Base-by-base conservation (phyloP, 2,329 filamentous ascomycete genomes). In the Ilyonectria mors-panacis region DNA sequence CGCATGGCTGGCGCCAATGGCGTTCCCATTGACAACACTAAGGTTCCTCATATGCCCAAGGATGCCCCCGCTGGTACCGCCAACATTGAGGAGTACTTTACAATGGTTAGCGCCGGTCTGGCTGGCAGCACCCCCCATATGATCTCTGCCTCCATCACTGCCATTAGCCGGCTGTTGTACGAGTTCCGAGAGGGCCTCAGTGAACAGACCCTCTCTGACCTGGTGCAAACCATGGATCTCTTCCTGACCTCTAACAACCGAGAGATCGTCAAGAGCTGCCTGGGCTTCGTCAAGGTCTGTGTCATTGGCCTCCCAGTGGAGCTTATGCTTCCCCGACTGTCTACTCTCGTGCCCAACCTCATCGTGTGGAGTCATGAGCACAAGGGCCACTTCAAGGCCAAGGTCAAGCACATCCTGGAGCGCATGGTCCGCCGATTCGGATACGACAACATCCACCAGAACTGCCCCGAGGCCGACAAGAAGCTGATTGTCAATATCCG, bases 361-460 rank as follows among this genome's bases (percentile, higher is more conserved):
- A 94, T 98, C 86, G 90, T 95, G 47, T 99, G 96, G 95, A 95
- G 93, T 78, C 94, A 98, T 81, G 96, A 99, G 82, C 97, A 99
- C 85, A 98, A 98, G 84, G 94, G 94, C 13, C 94, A 97, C 79
- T 96, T 99, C 84, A 94, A 95, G 77, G 92, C 93, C 56, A 99
- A 98, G 85, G 95, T 99, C 73, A 98, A 98, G 89, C 95, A 98
- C 78, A 98, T 99, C 70, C 85, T 99, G 17, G 96, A 99, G 83
- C 91, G 96, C 59, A 94, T 98, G 88, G 92, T 98, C 23, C 90
- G 95, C 54, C 91, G 95, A 63, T 98, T 98, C 77, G 95, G 96
- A 54, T 92, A 93, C 51, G 92, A 95, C 2, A 82, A 89, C 33
- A 89, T 99, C 13, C 93, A 96, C 81, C 89, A 89, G 71, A 86